A percentile compares a stretch with the other conserved stretches of the same genome.
phyloP scores from a whole-genome alignment of 257 asterid genomes.

The Solanum peruvianum region DNA sequence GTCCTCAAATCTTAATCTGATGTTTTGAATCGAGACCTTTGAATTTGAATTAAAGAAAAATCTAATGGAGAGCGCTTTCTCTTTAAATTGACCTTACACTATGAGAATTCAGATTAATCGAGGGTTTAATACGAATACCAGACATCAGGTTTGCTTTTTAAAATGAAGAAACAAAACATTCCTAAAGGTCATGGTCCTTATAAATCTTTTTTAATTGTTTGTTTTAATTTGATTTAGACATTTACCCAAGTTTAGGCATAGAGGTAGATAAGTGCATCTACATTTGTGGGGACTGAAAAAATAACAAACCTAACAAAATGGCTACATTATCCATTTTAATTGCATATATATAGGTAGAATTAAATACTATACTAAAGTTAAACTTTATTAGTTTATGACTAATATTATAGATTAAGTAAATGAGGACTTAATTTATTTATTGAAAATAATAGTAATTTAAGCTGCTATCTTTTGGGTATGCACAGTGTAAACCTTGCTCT shows the following conservation, averaged over 20 bases:
- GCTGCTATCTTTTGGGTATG: fast-evolving
- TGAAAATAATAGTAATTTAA: no score
- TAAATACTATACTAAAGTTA: not conserved
- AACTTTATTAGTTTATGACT: not conserved
- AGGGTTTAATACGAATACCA: not conserved
- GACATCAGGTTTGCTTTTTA: not conserved
- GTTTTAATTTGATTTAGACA: not conserved
- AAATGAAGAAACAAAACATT: not conserved
- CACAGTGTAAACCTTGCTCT: fast-evolving
- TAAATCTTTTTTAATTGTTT: not conserved
- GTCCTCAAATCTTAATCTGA: fast-evolving
- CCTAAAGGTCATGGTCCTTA: not conserved
- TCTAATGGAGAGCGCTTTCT: not conserved
- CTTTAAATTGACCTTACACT: not conserved
- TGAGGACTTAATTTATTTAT: no score
- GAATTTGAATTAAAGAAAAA: not conserved
- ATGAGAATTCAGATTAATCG: fast-evolving
- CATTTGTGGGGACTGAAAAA: not conserved
- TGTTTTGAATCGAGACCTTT: not conserved
- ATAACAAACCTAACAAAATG: not conserved
- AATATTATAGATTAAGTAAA: not conserved
- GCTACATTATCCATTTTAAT: not conserved
- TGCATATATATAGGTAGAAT: not conserved
- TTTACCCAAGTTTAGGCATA: not conserved
- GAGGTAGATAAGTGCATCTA: not conserved